Evolutionary conservation across 2,329 filamentous ascomycete genomes (phyloP), one percentile per base, ranked within the genome.

Genomic region (Albifimbria verrucaria): DNA sequence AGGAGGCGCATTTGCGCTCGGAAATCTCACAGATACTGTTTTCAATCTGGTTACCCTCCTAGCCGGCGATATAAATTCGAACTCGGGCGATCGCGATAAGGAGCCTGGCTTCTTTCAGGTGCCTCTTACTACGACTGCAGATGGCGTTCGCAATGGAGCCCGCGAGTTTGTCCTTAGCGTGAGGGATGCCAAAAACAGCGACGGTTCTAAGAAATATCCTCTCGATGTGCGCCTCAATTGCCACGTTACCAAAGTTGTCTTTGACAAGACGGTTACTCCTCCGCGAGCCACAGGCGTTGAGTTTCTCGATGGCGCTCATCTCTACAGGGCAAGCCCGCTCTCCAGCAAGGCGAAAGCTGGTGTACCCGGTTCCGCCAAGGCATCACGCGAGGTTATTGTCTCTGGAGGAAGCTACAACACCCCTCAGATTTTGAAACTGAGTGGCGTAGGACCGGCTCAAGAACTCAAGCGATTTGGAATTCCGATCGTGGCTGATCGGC

Each of bases 91-190:
- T 15, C 55, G 57, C 39, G 59, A 58, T 4, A 55, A 24, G 7
- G 51, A 46, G 10, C 32, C 54, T 18, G 77, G 74, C 1, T 71
- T 78, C 52, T 85, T 77, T 64, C 81, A 86, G 59, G 77, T 87
- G 6, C 83, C 84, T 3, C 63, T 85, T 26, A 76, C 76, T n/a
- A 39, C 32, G 18, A 77, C 78, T 50, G 70, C 75, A 20, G 65
- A 74, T 12, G 74, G 70, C 51, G 73, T 74, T 53, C 81, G 83
- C 41, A 78, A 72, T 47, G 78, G 81, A 32, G 70, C 80, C 3
- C 78, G 81, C 24, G 78, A 85, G 54, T 82, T 83, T 51, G 69
- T 87, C 45, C 62, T 82, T 32, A 53, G 58, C 22, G 59, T 62
- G 7, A 55, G 58, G 1, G 42, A 44, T 23, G 42, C 42, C n/a